Evolutionary conservation across 805 yeast species (phyloP).

Genomic region (Ogataea henricii): DNA sequence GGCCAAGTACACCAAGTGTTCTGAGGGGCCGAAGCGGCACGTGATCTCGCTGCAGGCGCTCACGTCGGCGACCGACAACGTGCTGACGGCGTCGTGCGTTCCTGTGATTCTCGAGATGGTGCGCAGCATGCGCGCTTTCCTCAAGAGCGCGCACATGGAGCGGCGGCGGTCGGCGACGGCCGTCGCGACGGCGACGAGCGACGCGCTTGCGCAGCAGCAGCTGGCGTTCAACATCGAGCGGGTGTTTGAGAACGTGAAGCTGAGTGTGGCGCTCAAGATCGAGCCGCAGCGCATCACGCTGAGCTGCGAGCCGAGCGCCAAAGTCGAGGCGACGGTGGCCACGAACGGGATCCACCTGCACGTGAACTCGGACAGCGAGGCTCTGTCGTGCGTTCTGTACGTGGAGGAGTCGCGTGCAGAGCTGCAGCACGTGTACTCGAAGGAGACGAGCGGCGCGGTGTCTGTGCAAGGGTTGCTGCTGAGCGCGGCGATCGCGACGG

Average conservation of each 20-base stretch:
- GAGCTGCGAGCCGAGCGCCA: constrained; percentile 93
- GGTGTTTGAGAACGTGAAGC: constrained; percentile 55
- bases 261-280: constrained; percentile 62
- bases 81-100: constrained; percentile 70
- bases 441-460: constrained; percentile 82
- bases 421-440: constrained; percentile 86
- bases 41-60: constrained; percentile 51
- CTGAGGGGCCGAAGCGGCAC: constrained; percentile 42
- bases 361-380: constrained; percentile 50
- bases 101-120: constrained; percentile 70
- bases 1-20: constrained; percentile 51
- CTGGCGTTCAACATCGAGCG: constrained; percentile 41
- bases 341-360: constrained; percentile 66
- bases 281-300: constrained; percentile 74
- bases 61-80: constrained; percentile 72
- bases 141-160: constrained; percentile 33
- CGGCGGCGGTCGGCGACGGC: constrained; percentile 9
- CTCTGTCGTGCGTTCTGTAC: constrained; percentile 43
- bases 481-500: constrained; percentile 49
- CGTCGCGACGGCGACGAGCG: too few species aligned
- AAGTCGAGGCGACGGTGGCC: constrained; percentile 83
- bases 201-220: too few species aligned
- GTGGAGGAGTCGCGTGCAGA: constrained; percentile 65
- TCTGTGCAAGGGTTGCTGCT: constrained; percentile 47
- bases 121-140: constrained; percentile 48